Evolutionary conservation across 2,329 filamentous ascomycete genomes (phyloP), one percentile per base, ranked within the genome.

Genomic region (Phoma sp.): DNA sequence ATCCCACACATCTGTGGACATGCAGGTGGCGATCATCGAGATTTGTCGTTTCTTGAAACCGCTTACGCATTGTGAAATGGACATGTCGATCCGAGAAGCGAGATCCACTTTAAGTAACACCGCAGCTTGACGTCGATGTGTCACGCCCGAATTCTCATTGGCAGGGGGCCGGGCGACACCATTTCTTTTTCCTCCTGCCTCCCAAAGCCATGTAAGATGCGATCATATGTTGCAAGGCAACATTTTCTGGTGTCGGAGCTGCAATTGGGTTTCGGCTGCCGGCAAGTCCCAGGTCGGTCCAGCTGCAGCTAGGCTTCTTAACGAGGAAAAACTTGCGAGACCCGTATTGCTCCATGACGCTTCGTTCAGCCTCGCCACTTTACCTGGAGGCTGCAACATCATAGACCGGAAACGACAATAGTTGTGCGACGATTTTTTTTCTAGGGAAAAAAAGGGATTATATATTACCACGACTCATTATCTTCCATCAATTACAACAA

Each of bases 1-100:
- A 49, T 49, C 40, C 44, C 29, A 41, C 18, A 9, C 30, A 11
- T 10, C 35, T 37, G 10, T 18, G 25, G 27, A 36, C 25, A 11
- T 10, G n/a, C 29, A 27, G 7, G 9, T 18, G 41, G 37, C 32
- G 52, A 55, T 55, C 52, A n/a, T 29, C 22, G 36, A 27, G 24
- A 38, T 30, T 37, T 46, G 25, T 55, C 52, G 52, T 35, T 13
- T 42, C 22, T 33, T 47, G 41, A 50, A 50, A 55, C 46, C 24
- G 41, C 32, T 46, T 36, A 39, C 24, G 43, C n/a, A 5, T 36
- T 27, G 23, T 24, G 42, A 35, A 46, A 5, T 48, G n/a, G 24
- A 44, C 14, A 30, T 39, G 46, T 18, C 10, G 46, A 55, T 55
- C 46, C 9, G 29, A 40, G 37, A 32, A 37, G 22, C 22, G 14